Evolutionary conservation across 768 basidiomycete genomes (phyloP).

Genomic region (Russula lepida): DNA sequence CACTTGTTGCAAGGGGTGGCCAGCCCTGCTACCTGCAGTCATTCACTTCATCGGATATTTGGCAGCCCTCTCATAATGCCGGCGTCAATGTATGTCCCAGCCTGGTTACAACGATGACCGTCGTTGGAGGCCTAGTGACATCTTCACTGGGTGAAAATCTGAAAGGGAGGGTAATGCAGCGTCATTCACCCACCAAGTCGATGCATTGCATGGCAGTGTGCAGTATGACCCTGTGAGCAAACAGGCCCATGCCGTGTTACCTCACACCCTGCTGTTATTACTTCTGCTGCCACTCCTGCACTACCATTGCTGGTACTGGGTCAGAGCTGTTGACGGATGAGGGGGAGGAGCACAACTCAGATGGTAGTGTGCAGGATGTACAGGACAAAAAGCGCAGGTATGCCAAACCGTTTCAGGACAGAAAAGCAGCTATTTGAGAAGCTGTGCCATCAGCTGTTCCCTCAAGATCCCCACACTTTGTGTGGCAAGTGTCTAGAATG

Average conservation of each 20-base stretch:
- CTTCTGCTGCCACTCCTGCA: background rate
- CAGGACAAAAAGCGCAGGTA: too few species aligned
- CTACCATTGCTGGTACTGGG: too few species aligned
- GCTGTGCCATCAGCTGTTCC: constrained; percentile 14
- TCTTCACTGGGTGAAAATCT: background rate
- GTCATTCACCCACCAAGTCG: constrained; percentile 9
- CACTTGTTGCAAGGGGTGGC: background rate
- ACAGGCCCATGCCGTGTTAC: background rate
- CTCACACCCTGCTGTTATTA: background rate
- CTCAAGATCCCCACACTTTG: constrained; percentile 14
- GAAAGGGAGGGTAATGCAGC: background rate
- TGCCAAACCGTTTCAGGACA: constrained; percentile 14
- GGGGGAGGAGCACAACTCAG: too few species aligned
- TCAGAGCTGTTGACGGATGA: too few species aligned
- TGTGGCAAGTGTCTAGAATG: constrained; percentile 13
- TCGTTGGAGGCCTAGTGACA: background rate
- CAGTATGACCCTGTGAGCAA: constrained; percentile 9
- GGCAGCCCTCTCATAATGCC: background rate
- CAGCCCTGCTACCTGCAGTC: background rate
- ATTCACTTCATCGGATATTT: constrained; percentile 7
- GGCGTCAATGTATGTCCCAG: background rate
- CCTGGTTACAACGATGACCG: background rate
- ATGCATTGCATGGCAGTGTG: background rate
- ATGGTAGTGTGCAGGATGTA: too few species aligned
- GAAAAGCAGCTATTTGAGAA: constrained; percentile 17